Evolutionary conservation across 2,329 filamentous ascomycete species (phyloP).

Genomic region (Epichloe glyceriae): DNA sequence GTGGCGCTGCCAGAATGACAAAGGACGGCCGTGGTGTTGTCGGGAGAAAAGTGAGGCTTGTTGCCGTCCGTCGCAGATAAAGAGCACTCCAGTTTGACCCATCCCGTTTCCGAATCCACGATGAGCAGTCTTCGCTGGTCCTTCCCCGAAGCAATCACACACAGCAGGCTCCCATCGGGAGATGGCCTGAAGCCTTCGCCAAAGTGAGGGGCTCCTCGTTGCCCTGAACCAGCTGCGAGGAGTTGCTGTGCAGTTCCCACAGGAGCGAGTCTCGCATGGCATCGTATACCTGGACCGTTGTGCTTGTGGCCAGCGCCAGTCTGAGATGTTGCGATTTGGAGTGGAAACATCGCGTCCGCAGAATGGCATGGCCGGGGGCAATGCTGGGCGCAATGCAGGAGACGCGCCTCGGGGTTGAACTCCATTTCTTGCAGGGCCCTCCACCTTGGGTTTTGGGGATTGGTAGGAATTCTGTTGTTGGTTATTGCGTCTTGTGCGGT

Average conservation of each 20-base stretch:
- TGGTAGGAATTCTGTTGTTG: background rate
- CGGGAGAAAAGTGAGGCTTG: slow-evolving; percentile 3
- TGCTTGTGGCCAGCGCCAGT: slow-evolving; percentile 1
- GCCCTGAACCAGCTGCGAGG: slow-evolving; percentile 4
- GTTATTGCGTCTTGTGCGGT: background rate
- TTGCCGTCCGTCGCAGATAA: slow-evolving; percentile 1
- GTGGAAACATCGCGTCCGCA: slow-evolving; percentile 3
- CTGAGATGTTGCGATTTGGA: background rate
- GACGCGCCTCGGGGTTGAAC: background rate
- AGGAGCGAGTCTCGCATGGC: slow-evolving; percentile 1
- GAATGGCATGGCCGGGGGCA: background rate
- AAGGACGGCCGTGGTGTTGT: slow-evolving; percentile 4
- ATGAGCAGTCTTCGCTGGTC: slow-evolving; percentile 2
- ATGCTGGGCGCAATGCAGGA: slow-evolving; percentile 4
- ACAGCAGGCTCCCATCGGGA: slow-evolving; percentile 4
- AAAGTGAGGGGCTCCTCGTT: slow-evolving; percentile 2
- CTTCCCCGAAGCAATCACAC: slow-evolving; percentile 1
- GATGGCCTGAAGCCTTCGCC: slow-evolving; percentile 3
- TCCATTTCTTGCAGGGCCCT: background rate
- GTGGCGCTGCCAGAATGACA: background rate
- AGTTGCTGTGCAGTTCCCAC: slow-evolving; percentile 7
- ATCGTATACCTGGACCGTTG: slow-evolving; percentile 4
- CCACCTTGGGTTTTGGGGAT: background rate
- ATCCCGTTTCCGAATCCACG: slow-evolving; percentile 3
- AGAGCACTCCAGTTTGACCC: slow-evolving; percentile 1